A percentile compares a stretch with the other conserved stretches of the same genome.
These are phyloP conservation scores for Echinosphaeria canescens DNA, from an alignment of 2,329 filamentous ascomycete species.

Conservation along the genomic window DNA sequence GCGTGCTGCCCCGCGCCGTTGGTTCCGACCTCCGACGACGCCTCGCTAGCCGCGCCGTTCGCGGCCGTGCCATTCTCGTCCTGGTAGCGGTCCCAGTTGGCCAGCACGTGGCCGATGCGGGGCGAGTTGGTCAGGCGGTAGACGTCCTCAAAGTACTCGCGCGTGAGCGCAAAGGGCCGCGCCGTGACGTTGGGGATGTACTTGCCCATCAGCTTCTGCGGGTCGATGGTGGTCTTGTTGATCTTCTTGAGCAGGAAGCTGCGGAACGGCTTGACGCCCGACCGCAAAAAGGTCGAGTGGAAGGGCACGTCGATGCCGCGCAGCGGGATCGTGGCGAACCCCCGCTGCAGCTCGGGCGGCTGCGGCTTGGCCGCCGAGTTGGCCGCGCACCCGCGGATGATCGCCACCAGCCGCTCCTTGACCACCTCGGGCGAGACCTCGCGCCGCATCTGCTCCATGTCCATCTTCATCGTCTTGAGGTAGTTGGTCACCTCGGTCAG, in stretches of 20 bases:
- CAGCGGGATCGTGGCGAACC: constrained; percentile 91
- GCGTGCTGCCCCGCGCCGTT: constrained; percentile 3
- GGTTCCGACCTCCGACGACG: too few relatives aligned
- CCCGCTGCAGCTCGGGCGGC: constrained; percentile 78
- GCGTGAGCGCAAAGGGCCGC: constrained; percentile 82
- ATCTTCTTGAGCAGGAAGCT: constrained; percentile 99
- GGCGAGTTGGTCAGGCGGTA: constrained; percentile 78
- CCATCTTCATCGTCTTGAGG: constrained; percentile 90
- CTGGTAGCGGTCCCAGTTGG: constrained; percentile 67
- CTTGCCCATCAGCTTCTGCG: constrained; percentile 89
- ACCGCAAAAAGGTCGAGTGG: constrained; percentile 96
- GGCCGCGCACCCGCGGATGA: constrained; percentile 75
- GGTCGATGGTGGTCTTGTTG: constrained; percentile 97
- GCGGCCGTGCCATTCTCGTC: too few relatives aligned
- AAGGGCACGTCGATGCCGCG: constrained; percentile 97
- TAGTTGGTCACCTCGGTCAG: constrained; percentile 75
- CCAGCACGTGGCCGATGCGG: constrained; percentile 58
- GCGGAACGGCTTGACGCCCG: constrained; percentile 96
- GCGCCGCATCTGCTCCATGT: constrained; percentile 83
- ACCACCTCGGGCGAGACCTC: constrained; percentile 75
- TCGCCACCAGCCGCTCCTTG: constrained; percentile 72
- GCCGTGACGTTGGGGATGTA: constrained; percentile 99
- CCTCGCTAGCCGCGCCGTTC: too few relatives aligned
- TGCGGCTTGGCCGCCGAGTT: constrained; percentile 75
- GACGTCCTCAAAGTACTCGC: constrained; percentile 99